A percentile compares a stretch with the other conserved stretches of the same genome.
phyloP scores from a whole-genome alignment of 2,329 filamentous ascomycete species.

The Neofusicoccum umdonicola region DNA sequence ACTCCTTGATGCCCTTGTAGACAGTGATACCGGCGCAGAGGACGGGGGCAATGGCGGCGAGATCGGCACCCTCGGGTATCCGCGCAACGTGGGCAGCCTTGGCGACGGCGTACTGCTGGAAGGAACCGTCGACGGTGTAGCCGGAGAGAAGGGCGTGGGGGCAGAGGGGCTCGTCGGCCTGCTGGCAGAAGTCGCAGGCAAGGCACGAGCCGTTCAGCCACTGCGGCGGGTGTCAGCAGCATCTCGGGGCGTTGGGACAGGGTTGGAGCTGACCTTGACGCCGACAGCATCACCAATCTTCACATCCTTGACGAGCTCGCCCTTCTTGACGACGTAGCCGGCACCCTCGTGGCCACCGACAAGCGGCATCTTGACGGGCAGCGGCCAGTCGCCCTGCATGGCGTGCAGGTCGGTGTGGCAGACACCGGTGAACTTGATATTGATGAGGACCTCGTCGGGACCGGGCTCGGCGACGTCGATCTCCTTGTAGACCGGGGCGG shows the following conservation, averaged over 20 bases:
- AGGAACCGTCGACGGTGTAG: slow-evolving; percentile 88
- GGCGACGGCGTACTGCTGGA: slow-evolving; percentile 88
- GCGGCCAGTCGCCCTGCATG: slow-evolving; percentile 86
- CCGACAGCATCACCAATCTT: slow-evolving; percentile 82
- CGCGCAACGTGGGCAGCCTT: slow-evolving; percentile 83
- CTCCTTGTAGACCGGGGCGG: slow-evolving; percentile 68
- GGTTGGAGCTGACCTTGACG: slow-evolving; percentile 53
- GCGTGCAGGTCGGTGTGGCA: slow-evolving; percentile 86
- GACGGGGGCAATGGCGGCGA: slow-evolving; percentile 76
- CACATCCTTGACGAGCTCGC: slow-evolving; percentile 73
- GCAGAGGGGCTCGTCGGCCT: slow-evolving; percentile 81
- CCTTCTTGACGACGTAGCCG: slow-evolving; percentile 77
- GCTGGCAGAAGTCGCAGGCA: slow-evolving; percentile 73
- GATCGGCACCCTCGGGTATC: slow-evolving; percentile 71
- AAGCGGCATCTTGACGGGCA: slow-evolving; percentile 77
- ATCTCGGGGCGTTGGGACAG: background rate
- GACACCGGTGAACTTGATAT: slow-evolving; percentile 86
- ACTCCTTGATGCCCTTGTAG: slow-evolving; percentile 90
- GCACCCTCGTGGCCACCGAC: slow-evolving; percentile 80
- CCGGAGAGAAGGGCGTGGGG: slow-evolving; percentile 72
- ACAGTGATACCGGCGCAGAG: slow-evolving; percentile 85
- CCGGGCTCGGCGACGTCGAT: slow-evolving; percentile 79
- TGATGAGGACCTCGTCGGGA: slow-evolving; percentile 86
- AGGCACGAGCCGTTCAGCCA: slow-evolving; percentile 91
- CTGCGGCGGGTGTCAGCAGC: slow-evolving; percentile 28